Evolutionary conservation across 148 eudicot species (phyloP).

Genomic region (Bassia scoparia): DNA sequence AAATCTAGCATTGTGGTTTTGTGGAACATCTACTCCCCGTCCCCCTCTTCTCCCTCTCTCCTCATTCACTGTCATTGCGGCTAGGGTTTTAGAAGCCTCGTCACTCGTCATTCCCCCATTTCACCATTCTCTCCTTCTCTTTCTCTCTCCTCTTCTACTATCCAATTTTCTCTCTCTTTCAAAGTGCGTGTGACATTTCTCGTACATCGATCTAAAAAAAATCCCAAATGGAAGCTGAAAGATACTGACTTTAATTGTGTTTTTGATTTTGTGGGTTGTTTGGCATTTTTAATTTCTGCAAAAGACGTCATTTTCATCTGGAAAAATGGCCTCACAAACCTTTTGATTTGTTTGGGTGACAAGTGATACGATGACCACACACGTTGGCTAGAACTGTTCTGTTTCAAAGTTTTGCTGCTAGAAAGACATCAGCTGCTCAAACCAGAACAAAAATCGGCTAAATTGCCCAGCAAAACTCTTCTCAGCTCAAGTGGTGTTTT

Average conservation of each 20-base stretch:
- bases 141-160: neutral
- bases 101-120: neutral
- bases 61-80: slow-evolving; percentile 35
- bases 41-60: slow-evolving; percentile 18
- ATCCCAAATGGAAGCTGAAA: neutral
- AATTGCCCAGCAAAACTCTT: slow-evolving; percentile 58
- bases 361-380: slow-evolving; percentile 64
- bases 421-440: slow-evolving; percentile 34
- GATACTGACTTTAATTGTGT: neutral
- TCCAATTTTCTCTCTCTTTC: neutral
- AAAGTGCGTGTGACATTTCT: slow-evolving; percentile 13
- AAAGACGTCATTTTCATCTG: slow-evolving; percentile 13
- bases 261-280: slow-evolving; percentile 2
- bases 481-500: slow-evolving; percentile 66
- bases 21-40: neutral
- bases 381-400: slow-evolving; percentile 37
- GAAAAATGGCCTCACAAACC: slow-evolving; percentile 64
- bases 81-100: slow-evolving; percentile 48
- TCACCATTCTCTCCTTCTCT: slow-evolving; percentile 2
- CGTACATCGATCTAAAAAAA: slow-evolving; percentile 10
- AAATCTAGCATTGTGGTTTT: slow-evolving; percentile 13
- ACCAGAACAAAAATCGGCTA: slow-evolving; percentile 33
- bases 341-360: slow-evolving; percentile 72
- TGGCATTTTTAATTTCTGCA: slow-evolving; percentile 3
- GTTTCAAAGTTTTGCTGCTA: slow-evolving; percentile 34